Evolutionary conservation across 2,329 filamentous ascomycete genomes (phyloP).

Genomic region (Pseudogymnoascus sp.): DNA sequence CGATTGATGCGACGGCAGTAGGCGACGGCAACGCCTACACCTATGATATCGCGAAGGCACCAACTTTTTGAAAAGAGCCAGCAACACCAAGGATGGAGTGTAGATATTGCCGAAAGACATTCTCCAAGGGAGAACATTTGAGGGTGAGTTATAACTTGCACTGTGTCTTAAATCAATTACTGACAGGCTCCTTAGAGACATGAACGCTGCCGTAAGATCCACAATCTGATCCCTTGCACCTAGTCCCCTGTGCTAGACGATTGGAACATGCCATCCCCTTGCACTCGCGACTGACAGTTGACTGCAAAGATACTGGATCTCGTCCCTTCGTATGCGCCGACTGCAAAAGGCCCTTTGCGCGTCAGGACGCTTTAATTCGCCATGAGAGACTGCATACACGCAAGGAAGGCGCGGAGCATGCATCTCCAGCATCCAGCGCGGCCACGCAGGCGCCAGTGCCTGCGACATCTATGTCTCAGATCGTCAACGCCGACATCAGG

Average conservation of each 20-base stretch:
- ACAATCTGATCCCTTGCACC: constrained; percentile 18
- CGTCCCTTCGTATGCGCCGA: constrained; percentile 36
- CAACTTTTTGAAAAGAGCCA: constrained; percentile 9
- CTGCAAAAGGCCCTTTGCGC: constrained; percentile 35
- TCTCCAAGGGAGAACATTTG: constrained; percentile 36
- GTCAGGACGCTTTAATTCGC: constrained; percentile 38
- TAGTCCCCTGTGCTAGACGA: neutral
- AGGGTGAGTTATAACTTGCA: constrained; percentile 25
- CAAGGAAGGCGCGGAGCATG: constrained; percentile 13
- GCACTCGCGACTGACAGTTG: neutral
- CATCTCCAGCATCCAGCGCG: neutral
- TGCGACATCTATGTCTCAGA: neutral
- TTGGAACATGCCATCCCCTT: neutral
- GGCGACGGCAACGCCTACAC: neutral
- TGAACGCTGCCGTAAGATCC: constrained; percentile 35
- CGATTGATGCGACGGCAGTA: neutral
- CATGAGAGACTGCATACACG: constrained; percentile 37
- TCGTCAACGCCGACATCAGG: neutral
- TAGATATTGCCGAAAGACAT: constrained; percentile 34
- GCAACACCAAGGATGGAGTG: constrained; percentile 26
- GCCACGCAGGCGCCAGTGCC: neutral
- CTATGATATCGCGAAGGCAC: constrained; percentile 7
- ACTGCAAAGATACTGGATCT: constrained; percentile 32
- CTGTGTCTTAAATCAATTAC: constrained; percentile 11
- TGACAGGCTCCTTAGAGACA: constrained; percentile 31